Evolutionary conservation across 192 early-diverging fungal genomes (phyloP).

Genomic region (Coemansia sp.): DNA sequence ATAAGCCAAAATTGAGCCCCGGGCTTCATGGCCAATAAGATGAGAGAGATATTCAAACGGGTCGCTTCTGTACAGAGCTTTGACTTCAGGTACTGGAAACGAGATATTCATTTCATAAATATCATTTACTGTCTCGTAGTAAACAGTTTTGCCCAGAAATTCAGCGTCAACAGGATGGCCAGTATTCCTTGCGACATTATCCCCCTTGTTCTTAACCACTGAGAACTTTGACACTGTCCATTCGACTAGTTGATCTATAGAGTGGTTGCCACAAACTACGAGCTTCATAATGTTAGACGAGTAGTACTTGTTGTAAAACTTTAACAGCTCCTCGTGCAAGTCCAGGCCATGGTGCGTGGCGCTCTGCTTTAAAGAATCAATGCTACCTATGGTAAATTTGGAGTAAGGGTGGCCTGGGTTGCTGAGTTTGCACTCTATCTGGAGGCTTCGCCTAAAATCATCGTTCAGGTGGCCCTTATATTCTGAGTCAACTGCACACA

Average conservation of each 20-base stretch:
- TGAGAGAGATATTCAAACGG: slow-evolving; percentile 69
- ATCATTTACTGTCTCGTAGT: slow-evolving; percentile 73
- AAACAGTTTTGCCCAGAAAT: slow-evolving; percentile 61
- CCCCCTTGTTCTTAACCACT: slow-evolving; percentile 66
- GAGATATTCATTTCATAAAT: slow-evolving; percentile 61
- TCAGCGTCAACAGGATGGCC: background rate
- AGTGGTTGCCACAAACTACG: slow-evolving; percentile 77
- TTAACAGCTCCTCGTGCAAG: slow-evolving; percentile 71
- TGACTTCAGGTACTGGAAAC: slow-evolving; percentile 79
- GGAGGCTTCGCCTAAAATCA: slow-evolving; percentile 34
- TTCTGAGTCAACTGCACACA: slow-evolving; percentile 90
- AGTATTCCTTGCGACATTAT: slow-evolving; percentile 43
- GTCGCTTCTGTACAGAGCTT: slow-evolving; percentile 26
- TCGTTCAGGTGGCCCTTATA: slow-evolving; percentile 77
- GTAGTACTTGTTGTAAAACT: slow-evolving; percentile 82
- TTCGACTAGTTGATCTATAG: slow-evolving; percentile 65
- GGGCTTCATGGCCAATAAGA: slow-evolving; percentile 77
- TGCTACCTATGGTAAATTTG: slow-evolving; percentile 82
- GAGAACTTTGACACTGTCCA: slow-evolving; percentile 83
- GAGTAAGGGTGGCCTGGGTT: slow-evolving; percentile 71
- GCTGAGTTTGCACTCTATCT: background rate
- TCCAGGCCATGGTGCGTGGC: slow-evolving; percentile 57
- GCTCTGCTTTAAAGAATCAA: slow-evolving; percentile 67
- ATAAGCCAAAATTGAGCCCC: slow-evolving; percentile 77
- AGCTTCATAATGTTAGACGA: slow-evolving; percentile 92